phyloP scores from a whole-genome alignment of 768 basidiomycete genomes.

The Asterophora lycoperdoides region DNA sequence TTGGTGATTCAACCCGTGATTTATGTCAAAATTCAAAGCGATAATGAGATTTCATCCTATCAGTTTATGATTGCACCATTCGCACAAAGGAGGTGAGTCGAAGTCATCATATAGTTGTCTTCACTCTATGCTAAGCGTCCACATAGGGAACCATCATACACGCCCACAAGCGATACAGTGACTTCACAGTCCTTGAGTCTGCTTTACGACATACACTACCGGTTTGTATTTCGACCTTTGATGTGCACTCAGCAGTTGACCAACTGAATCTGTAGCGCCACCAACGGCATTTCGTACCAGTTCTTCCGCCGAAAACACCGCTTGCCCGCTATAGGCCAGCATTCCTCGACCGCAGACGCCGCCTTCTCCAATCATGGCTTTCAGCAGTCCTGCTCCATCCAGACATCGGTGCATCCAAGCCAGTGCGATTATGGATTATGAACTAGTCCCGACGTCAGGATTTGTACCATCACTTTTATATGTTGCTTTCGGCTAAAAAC shows the following conservation, averaged over 20 bases:
- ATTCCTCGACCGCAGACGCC: slow-evolving; percentile 62
- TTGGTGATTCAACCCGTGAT: slow-evolving; percentile 39
- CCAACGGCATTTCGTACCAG: slow-evolving; percentile 49
- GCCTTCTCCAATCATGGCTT: slow-evolving; percentile 63
- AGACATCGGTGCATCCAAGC: slow-evolving; percentile 60
- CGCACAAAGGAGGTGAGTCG: slow-evolving; percentile 50
- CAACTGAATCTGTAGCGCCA: background rate
- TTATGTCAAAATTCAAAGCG: background rate
- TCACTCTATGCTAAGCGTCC: slow-evolving; percentile 3
- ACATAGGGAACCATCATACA: slow-evolving; percentile 58
- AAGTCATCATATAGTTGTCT: background rate
- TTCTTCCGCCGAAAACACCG: slow-evolving; percentile 66
- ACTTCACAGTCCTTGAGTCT: slow-evolving; percentile 52
- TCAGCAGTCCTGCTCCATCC: slow-evolving; percentile 62
- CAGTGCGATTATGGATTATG: slow-evolving; percentile 61
- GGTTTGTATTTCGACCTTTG: slow-evolving; percentile 29
- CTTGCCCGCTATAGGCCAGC: slow-evolving; percentile 61
- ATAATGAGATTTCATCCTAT: background rate
- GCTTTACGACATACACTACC: slow-evolving; percentile 49
- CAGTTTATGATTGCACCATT: slow-evolving; percentile 69
- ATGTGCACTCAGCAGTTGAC: too few species aligned
- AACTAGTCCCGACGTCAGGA: slow-evolving; percentile 11
- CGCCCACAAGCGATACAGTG: slow-evolving; percentile 62
- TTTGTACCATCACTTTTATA: too few species aligned
- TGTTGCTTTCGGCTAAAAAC: too few species aligned